Evolutionary conservation across 75 land plant species (phyloP).

Genomic region (Gnetum montanum): DNA sequence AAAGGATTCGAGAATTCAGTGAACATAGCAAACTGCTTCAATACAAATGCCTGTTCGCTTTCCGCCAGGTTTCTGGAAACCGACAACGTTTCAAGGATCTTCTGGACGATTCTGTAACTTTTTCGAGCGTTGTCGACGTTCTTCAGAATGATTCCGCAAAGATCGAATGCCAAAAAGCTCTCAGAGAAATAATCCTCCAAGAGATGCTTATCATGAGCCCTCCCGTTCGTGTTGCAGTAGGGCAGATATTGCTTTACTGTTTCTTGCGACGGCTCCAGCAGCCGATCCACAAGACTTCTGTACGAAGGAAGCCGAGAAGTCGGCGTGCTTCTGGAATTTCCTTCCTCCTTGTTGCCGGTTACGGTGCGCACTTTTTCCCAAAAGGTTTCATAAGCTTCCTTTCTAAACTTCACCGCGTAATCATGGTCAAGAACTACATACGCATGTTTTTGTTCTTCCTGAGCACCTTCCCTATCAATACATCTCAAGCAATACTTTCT

Average conservation of each 20-base stretch:
- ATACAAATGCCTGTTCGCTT: neutral
- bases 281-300: constrained; percentile 32
- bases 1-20: neutral
- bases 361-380: constrained; percentile 37
- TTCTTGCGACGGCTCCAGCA: constrained; percentile 39
- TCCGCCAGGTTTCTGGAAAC: neutral
- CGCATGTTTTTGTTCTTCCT: too few relatives aligned
- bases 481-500: too few relatives aligned
- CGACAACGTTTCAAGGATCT: neutral
- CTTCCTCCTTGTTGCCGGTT: constrained; percentile 6
- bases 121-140: constrained; percentile 21
- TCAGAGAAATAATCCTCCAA: constrained; percentile 30
- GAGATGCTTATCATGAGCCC: constrained; percentile 4
- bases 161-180: constrained; percentile 32
- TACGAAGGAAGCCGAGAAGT: constrained; percentile 39
- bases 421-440: constrained; percentile 31
- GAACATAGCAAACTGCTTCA: neutral
- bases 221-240: neutral
- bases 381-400: constrained; percentile 39
- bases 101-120: constrained; percentile 8
- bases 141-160: constrained; percentile 31
- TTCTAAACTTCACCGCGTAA: constrained; percentile 39
- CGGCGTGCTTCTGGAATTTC: constrained; percentile 2
- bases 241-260: constrained; percentile 11
- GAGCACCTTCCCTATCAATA: too few relatives aligned